Conservation (phyloP, 2,329 filamentous ascomycete genomes). For the Aspergillus proliferans region DNA sequence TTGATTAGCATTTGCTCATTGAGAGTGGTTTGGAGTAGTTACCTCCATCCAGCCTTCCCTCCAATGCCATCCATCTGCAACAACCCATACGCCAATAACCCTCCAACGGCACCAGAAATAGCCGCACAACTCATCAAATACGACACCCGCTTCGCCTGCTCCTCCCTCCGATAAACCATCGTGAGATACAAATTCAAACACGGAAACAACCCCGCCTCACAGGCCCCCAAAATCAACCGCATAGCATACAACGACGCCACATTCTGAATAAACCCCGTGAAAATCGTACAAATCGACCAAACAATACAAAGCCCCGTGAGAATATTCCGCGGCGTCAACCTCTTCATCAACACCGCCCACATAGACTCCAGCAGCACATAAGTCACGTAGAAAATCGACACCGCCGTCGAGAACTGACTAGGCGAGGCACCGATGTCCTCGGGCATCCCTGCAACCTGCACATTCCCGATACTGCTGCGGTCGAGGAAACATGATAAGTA, state of each 20-base stretch:
- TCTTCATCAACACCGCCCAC: constrained; percentile 45
- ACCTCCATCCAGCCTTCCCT: constrained; percentile 45
- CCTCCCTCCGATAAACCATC: constrained; percentile 37
- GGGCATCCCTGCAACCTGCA: constrained; percentile 43
- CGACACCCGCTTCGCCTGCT: constrained; percentile 37
- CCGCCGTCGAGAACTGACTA: constrained; percentile 42
- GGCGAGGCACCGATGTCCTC: constrained; percentile 38
- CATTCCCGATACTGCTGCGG: constrained; percentile 40
- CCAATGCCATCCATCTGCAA: constrained; percentile 43
- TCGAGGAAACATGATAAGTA: constrained; percentile 53
- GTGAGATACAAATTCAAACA: constrained; percentile 36
- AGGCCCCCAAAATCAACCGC: constrained; percentile 33
- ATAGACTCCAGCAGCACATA: constrained; percentile 48
- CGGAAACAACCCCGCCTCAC: constrained; percentile 36
- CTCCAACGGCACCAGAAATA: constrained; percentile 36
- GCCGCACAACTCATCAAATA: constrained; percentile 37
- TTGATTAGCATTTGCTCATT: neutral
- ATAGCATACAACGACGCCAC: constrained; percentile 37
- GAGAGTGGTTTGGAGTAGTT: constrained; percentile 5
- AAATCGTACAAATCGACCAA: constrained; percentile 47
- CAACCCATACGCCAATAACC: constrained; percentile 33
- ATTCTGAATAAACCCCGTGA: constrained; percentile 43
- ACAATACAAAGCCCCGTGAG: constrained; percentile 37
- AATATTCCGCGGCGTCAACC: constrained; percentile 38
- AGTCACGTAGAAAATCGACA: constrained; percentile 49